A percentile compares a stretch with the other conserved stretches of the same genome.
Evolutionary conservation across 2,329 filamentous ascomycete genomes (phyloP).

Genomic region (Aspergillus versicolor): DNA sequence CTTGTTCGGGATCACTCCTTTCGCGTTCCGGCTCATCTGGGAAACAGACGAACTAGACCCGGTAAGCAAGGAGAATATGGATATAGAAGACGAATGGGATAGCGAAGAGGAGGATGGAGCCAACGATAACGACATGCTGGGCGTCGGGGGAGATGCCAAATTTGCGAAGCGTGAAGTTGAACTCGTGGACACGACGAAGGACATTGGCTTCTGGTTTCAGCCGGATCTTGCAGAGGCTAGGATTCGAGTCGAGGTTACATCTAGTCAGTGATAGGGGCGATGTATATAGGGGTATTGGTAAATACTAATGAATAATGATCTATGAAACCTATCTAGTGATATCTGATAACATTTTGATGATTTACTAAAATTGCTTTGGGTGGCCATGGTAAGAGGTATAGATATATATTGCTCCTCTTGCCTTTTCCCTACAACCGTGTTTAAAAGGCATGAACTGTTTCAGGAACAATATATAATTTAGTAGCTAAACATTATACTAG

Average conservation of each 20-base stretch:
- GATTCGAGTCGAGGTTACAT: conserved; percentile 64
- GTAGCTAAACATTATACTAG: neutral
- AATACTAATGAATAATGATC: neutral
- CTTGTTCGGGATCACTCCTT: conserved; percentile 64
- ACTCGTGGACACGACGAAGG: conserved; percentile 73
- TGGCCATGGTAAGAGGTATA: no score
- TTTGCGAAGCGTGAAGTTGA: conserved; percentile 79
- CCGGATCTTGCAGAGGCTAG: conserved; percentile 66
- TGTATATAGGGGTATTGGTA: neutral
- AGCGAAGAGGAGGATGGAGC: conserved; percentile 41
- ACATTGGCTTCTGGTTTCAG: conserved; percentile 74
- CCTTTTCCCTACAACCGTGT: neutral
- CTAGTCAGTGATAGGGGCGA: neutral
- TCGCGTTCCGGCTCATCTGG: conserved; percentile 70
- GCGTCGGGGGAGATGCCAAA: conserved; percentile 44
- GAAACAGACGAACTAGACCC: conserved; percentile 92
- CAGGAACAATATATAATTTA: neutral
- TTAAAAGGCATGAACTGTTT: neutral
- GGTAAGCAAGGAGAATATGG: conserved; percentile 62
- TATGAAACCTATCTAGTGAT: neutral
- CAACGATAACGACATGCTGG: conserved; percentile 24
- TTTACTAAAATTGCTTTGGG: no score
- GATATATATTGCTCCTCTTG: no score
- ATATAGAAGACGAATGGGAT: conserved; percentile 50
- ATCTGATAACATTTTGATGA: neutral